These are phyloP conservation scores for Mycena chlorophos DNA, from an alignment of 768 basidiomycete species.

Conservation along the genomic window DNA sequence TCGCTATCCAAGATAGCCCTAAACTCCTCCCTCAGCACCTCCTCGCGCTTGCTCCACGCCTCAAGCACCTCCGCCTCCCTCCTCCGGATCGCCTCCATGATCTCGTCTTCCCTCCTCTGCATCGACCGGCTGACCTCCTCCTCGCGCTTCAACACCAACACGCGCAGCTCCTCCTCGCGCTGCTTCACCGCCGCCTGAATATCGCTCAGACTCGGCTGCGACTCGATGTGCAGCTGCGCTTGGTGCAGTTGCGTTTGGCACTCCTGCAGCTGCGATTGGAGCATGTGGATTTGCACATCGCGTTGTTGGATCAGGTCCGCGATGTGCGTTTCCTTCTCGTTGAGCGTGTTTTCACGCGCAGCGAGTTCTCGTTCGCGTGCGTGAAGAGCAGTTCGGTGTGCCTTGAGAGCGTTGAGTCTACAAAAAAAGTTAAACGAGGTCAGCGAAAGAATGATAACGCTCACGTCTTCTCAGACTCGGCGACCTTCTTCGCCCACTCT, in stretches of 20 bases:
- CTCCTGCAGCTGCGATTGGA: slow-evolving; percentile 41
- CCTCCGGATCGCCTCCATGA: slow-evolving; percentile 57
- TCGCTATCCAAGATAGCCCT: slow-evolving; percentile 28
- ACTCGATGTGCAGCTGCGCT: slow-evolving; percentile 25
- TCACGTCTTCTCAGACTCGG: slow-evolving; percentile 81
- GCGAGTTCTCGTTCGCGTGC: slow-evolving; percentile 66
- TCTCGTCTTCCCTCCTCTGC: slow-evolving; percentile 25
- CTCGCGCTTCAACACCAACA: slow-evolving; percentile 20
- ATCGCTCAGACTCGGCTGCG: slow-evolving; percentile 35
- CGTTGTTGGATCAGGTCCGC: slow-evolving; percentile 50
- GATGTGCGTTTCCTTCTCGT: slow-evolving; percentile 57
- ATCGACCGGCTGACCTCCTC: slow-evolving; percentile 23
- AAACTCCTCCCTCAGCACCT: slow-evolving; percentile 48
- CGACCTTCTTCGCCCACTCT: slow-evolving; percentile 66
- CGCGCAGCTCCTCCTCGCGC: slow-evolving; percentile 21
- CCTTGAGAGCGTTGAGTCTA: slow-evolving; percentile 67
- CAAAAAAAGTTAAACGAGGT: neutral
- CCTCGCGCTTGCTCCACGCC: slow-evolving; percentile 65
- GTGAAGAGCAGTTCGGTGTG: slow-evolving; percentile 54
- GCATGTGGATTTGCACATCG: slow-evolving; percentile 56
- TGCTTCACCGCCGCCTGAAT: slow-evolving; percentile 39
- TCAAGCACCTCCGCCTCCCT: slow-evolving; percentile 71
- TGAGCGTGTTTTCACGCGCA: slow-evolving; percentile 54
- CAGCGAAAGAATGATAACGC: neutral
- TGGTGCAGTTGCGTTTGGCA: slow-evolving; percentile 42